Percentiles rank a stretch among this genome's conserved stretches.
These are phyloP conservation scores for Begonia masoniana DNA, from an alignment of 306 rosid genomes.

Conservation along the genomic window DNA sequence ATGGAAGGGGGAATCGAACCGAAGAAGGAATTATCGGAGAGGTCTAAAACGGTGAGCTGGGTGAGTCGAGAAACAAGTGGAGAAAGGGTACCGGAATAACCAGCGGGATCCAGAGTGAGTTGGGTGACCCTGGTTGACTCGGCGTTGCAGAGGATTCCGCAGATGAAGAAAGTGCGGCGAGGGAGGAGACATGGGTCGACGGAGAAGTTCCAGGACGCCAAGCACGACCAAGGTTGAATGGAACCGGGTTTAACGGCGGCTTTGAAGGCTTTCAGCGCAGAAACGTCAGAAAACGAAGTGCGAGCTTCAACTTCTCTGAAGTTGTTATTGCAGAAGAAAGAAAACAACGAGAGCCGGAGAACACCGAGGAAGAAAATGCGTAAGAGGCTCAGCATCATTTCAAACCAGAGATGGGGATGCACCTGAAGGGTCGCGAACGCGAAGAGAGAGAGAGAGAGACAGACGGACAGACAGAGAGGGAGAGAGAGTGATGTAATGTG, in stretches of 20 bases:
- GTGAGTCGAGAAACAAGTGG: conserved; percentile 56
- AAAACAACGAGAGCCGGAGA: conserved; percentile 3
- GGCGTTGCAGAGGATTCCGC: conserved; percentile 60
- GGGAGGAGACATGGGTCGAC: conserved; percentile 63
- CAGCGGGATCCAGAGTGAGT: conserved; percentile 79
- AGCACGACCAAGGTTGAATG: conserved; percentile 53
- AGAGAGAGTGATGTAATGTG: not conserved
- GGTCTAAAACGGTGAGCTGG: conserved; percentile 42
- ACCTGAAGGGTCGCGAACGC: not conserved
- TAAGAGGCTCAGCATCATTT: not conserved
- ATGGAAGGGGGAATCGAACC: conserved; percentile 60
- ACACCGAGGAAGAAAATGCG: conserved; percentile 3
- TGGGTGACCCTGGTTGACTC: conserved; percentile 54
- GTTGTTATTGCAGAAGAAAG: not conserved
- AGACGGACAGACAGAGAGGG: no score
- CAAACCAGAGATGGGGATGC: no score
- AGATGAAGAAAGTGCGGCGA: conserved; percentile 59
- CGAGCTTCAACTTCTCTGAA: conserved; percentile 13
- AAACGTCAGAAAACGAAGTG: conserved; percentile 45
- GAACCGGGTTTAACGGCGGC: conserved; percentile 59
- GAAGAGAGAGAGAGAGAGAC: not conserved
- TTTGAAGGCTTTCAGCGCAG: conserved; percentile 74
- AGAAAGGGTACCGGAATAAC: conserved; percentile 62
- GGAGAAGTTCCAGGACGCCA: conserved; percentile 86
- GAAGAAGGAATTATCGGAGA: conserved; percentile 53